Percentiles rank a stretch among this genome's conserved stretches.
These are phyloP conservation scores for Marasmius tenuissimus DNA, from an alignment of 1,284 basidiomycete species.

Conservation along the genomic window DNA sequence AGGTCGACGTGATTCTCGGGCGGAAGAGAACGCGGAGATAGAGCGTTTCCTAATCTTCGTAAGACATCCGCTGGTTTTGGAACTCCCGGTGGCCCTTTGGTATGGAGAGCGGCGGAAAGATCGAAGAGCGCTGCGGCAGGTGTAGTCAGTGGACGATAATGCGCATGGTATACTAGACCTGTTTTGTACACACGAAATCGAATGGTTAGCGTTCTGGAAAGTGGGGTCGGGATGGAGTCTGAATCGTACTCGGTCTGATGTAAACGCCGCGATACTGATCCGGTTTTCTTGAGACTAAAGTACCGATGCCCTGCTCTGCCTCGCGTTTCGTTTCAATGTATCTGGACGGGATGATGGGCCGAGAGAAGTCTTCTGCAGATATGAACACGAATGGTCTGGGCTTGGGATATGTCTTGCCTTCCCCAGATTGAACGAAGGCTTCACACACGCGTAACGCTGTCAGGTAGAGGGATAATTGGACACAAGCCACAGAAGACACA, in stretches of 20 bases:
- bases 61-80: constrained; percentile 67
- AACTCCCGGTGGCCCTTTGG: constrained; percentile 50
- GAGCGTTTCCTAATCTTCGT: constrained; percentile 45
- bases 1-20: constrained; percentile 18
- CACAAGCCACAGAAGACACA: neutral
- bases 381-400: constrained; percentile 87
- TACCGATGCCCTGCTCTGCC: constrained; percentile 73
- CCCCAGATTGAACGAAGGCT: constrained; percentile 57
- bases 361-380: constrained; percentile 92
- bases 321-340: constrained; percentile 93
- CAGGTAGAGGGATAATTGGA: constrained; percentile 1
- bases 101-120: constrained; percentile 69
- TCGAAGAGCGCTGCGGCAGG: constrained; percentile 86
- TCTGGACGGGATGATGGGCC: constrained; percentile 80
- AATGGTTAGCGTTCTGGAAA: constrained; percentile 8
- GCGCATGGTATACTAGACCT: constrained; percentile 96
- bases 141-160: constrained; percentile 85
- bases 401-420: constrained; percentile 27
- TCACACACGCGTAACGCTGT: constrained; percentile 75
- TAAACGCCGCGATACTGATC: constrained; percentile 65
- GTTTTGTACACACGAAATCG: constrained; percentile 13
- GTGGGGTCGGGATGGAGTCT: constrained; percentile 2
- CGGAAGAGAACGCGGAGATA: constrained; percentile 21
- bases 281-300: constrained; percentile 40
- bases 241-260: constrained; percentile 78